Evolutionary conservation across 2,329 filamentous ascomycete species (phyloP).

Genomic region (Chaetomium olivaceum): DNA sequence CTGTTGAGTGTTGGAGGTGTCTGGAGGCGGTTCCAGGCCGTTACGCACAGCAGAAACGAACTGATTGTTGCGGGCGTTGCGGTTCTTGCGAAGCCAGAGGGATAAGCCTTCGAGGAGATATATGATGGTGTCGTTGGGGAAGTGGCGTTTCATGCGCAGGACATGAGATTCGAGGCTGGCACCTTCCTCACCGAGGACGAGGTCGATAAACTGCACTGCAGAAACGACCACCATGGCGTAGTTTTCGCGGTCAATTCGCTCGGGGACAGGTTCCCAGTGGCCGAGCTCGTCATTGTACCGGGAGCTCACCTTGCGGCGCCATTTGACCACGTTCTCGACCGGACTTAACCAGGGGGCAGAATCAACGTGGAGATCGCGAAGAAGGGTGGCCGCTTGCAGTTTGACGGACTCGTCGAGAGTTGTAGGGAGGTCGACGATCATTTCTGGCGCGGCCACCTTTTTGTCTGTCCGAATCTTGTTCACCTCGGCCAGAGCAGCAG

Average conservation of each 20-base stretch:
- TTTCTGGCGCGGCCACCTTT: conserved; percentile 70
- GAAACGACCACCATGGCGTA: conserved; percentile 63
- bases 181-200: conserved; percentile 51
- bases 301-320: conserved; percentile 68
- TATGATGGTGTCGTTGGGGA: conserved; percentile 57
- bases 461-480: conserved; percentile 75
- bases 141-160: conserved; percentile 53
- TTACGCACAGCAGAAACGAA: conserved; percentile 65
- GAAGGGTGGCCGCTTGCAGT: conserved; percentile 51
- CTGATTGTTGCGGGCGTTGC: conserved; percentile 64
- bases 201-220: conserved; percentile 65
- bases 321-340: conserved; percentile 59
- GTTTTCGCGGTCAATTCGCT: conserved; percentile 55
- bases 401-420: conserved; percentile 52
- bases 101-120: conserved; percentile 72
- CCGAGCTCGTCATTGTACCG: conserved; percentile 61
- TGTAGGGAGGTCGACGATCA: conserved; percentile 71
- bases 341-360: conserved; percentile 48
- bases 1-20: background rate
- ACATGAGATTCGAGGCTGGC: conserved; percentile 61
- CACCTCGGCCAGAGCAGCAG: conserved; percentile 67
- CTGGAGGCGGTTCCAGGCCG: conserved; percentile 38
- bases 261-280: conserved; percentile 64
- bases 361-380: conserved; percentile 53
- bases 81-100: conserved; percentile 68